Conservation (phyloP, 495 filamentous ascomycete species). For the Aspergillus bertholletiae region DNA sequence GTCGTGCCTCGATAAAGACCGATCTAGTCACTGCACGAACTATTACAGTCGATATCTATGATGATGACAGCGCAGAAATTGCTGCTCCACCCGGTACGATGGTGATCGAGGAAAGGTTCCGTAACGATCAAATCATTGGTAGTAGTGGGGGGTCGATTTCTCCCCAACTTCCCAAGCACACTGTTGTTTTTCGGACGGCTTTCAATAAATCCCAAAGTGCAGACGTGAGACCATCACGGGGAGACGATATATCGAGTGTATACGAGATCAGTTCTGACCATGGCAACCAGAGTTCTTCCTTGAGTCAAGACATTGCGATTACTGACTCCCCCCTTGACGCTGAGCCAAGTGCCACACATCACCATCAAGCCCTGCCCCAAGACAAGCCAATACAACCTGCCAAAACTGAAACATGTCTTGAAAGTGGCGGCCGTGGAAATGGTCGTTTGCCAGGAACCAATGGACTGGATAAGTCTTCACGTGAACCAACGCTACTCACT, state of each 20-base stretch:
- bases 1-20: slow-evolving; percentile 60
- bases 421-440: background rate
- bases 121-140: slow-evolving; percentile 33
- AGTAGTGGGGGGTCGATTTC: slow-evolving; percentile 8
- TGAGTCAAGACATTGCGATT: background rate
- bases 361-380: background rate
- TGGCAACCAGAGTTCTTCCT: background rate
- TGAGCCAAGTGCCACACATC: background rate
- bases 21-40: slow-evolving; percentile 62
- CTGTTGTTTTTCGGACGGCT: slow-evolving; percentile 42
- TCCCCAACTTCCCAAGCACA: slow-evolving; percentile 34
- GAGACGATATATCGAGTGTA: background rate
- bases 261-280: background rate
- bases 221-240: slow-evolving; percentile 27
- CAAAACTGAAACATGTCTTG: background rate
- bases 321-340: background rate
- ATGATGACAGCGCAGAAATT: slow-evolving; percentile 55
- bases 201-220: slow-evolving; percentile 43
- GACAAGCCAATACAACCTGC: background rate
- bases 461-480: background rate
- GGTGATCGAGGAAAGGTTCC: slow-evolving; percentile 55
- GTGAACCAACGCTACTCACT: background rate
- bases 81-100: slow-evolving; percentile 63
- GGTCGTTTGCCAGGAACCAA: background rate
- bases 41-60: slow-evolving; percentile 69